Conservation (phyloP, 2,329 filamentous ascomycete species). For the Ascochyta koolunga region DNA sequence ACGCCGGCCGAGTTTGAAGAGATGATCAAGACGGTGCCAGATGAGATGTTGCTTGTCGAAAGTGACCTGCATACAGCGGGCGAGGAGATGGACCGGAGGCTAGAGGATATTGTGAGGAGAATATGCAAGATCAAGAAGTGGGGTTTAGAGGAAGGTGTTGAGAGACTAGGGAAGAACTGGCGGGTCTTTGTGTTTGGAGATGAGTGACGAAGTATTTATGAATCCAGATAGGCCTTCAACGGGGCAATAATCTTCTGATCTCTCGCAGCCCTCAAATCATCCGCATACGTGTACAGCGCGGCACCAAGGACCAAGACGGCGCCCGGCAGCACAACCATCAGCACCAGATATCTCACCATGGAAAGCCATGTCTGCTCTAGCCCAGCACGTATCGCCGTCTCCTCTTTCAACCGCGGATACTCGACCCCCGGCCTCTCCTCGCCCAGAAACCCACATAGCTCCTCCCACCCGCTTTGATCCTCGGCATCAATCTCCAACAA, state of each 20-base stretch:
- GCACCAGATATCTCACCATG: conserved; percentile 27
- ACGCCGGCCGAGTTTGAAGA: conserved; percentile 64
- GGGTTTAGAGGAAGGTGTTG: conserved; percentile 73
- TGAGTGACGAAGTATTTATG: not conserved
- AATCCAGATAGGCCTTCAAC: conserved; percentile 22
- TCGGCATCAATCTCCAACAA: conserved; percentile 38
- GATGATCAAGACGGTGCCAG: conserved; percentile 73
- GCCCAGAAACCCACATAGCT: conserved; percentile 37
- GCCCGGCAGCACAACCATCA: conserved; percentile 25
- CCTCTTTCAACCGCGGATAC: conserved; percentile 33
- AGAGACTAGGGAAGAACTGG: conserved; percentile 75
- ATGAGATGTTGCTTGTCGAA: conserved; percentile 81
- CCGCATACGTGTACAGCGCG: conserved; percentile 17
- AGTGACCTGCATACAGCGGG: conserved; percentile 90
- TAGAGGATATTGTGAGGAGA: conserved; percentile 77
- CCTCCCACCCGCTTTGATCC: conserved; percentile 28
- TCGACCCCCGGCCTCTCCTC: conserved; percentile 19
- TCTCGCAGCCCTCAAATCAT: conserved; percentile 17
- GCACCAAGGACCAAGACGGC: conserved; percentile 8
- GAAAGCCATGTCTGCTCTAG: conserved; percentile 30
- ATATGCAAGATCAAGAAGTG: conserved; percentile 82
- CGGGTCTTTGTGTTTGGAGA: conserved; percentile 73
- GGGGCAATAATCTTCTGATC: conserved; percentile 17
- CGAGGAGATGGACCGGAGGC: conserved; percentile 73
- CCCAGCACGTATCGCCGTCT: conserved; percentile 24